These are phyloP conservation scores for Cercospora janseana DNA, from an alignment of 2,329 filamentous ascomycete species.

Conservation along the genomic window DNA sequence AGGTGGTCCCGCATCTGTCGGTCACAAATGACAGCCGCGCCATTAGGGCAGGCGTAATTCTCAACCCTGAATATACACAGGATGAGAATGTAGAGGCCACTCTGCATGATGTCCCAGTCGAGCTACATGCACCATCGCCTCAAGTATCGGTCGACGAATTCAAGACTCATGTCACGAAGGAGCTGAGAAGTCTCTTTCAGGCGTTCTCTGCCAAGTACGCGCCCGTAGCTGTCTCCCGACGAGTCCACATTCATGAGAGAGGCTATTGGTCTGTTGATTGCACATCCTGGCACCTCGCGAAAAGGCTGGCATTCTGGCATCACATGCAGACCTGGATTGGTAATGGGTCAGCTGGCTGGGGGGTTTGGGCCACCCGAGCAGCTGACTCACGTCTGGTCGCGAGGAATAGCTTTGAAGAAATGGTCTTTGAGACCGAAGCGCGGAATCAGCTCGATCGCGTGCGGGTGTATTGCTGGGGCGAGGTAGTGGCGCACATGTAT, in stretches of 20 bases:
- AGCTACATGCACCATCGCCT: slow-evolving; percentile 27
- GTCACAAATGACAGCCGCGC: background rate
- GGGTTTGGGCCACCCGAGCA: slow-evolving; percentile 55
- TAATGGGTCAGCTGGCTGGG: slow-evolving; percentile 64
- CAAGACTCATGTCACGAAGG: slow-evolving; percentile 34
- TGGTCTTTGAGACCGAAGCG: background rate
- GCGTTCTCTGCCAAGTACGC: slow-evolving; percentile 34
- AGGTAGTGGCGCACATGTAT: slow-evolving; percentile 69
- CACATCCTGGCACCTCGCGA: slow-evolving; percentile 50
- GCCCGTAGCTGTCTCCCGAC: slow-evolving; percentile 44
- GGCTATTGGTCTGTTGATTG: slow-evolving; percentile 74
- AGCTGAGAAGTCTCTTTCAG: slow-evolving; percentile 35
- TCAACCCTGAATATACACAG: background rate
- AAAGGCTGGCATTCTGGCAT: slow-evolving; percentile 59
- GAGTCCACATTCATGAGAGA: slow-evolving; percentile 62
- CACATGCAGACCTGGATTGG: slow-evolving; percentile 61
- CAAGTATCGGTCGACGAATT: slow-evolving; percentile 25
- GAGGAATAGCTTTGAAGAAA: background rate
- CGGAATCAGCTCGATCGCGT: slow-evolving; percentile 42
- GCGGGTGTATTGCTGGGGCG: slow-evolving; percentile 75
- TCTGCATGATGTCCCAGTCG: background rate
- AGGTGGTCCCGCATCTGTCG: background rate
- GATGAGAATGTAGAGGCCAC: background rate
- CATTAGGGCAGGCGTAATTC: too few species aligned
- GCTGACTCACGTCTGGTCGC: slow-evolving; percentile 16